Evolutionary conservation across 176 grass and related monocot species (phyloP).

Genomic region (Oryza coarctata): DNA sequence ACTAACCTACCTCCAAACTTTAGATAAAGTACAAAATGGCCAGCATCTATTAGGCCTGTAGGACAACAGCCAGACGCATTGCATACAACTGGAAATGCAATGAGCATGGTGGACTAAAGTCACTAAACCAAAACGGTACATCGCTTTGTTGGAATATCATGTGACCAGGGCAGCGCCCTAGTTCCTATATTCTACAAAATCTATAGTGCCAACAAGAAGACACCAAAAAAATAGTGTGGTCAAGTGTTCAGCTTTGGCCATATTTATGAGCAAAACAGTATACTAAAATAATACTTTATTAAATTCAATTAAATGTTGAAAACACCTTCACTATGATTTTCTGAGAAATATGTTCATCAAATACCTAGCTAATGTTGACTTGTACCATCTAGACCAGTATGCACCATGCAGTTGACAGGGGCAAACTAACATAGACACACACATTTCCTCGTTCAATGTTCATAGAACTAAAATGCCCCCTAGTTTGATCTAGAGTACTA

Average conservation of each 20-base stretch:
- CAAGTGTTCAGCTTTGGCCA: neutral
- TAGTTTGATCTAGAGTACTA: neutral
- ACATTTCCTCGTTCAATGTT: neutral
- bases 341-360: neutral
- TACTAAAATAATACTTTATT: neutral
- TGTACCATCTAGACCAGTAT: neutral
- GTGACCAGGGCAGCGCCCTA: neutral
- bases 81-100: neutral
- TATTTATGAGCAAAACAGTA: neutral
- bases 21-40: neutral
- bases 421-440: neutral
- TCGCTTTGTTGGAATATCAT: conserved; percentile 8
- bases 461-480: neutral
- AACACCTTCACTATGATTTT: neutral
- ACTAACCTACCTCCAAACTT: neutral
- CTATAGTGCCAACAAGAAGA: neutral
- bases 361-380: neutral
- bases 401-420: neutral
- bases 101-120: neutral
- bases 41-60: neutral
- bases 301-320: neutral
- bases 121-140: neutral
- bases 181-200: neutral
- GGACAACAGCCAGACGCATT: neutral
- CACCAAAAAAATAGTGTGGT: neutral